Percentiles rank a stretch among this genome's conserved stretches.
Evolutionary conservation across 352 stramenopile genomes (phyloP).

Genomic region (Globisporangium takayamanum): DNA sequence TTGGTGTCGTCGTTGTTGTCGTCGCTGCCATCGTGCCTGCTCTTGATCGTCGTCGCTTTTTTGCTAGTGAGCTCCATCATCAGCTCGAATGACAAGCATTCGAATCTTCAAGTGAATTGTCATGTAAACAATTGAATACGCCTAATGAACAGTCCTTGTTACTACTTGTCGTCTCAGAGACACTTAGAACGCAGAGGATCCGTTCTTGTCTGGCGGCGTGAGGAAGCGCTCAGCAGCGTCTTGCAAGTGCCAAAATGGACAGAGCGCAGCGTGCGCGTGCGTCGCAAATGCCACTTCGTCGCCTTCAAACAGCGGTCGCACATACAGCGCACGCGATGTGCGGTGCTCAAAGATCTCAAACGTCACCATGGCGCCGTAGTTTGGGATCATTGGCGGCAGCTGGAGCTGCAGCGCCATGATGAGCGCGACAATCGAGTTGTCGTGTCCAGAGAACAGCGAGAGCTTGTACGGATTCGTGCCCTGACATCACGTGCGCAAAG

Average conservation of each 20-base stretch:
- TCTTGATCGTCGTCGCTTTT: not conserved
- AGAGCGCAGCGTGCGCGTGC: constrained; percentile 38
- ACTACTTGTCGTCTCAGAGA: not conserved
- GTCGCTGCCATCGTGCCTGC: not conserved
- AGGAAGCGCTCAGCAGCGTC: constrained; percentile 16
- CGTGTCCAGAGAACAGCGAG: constrained; percentile 72
- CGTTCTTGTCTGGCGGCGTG: not conserved
- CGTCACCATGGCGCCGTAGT: constrained; percentile 66
- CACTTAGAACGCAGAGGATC: not conserved
- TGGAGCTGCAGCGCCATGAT: constrained; percentile 58
- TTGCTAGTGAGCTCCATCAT: no score
- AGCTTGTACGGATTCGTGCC: constrained; percentile 32
- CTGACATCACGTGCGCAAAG: not conserved
- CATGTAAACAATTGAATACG: not conserved
- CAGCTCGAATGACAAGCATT: not conserved
- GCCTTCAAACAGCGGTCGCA: constrained; percentile 53
- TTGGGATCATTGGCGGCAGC: constrained; percentile 40
- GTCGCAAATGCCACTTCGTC: constrained; percentile 31
- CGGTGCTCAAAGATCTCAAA: constrained; percentile 60
- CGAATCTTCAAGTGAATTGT: not conserved
- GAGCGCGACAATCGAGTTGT: constrained; percentile 75
- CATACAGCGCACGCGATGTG: constrained; percentile 33
- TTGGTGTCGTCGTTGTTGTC: no score
- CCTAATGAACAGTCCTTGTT: not conserved
- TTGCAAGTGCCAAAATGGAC: constrained; percentile 51